Evolutionary conservation across 2,329 filamentous ascomycete genomes (phyloP), one percentile per base, ranked within the genome.

Genomic region (Diplodia intermedia): DNA sequence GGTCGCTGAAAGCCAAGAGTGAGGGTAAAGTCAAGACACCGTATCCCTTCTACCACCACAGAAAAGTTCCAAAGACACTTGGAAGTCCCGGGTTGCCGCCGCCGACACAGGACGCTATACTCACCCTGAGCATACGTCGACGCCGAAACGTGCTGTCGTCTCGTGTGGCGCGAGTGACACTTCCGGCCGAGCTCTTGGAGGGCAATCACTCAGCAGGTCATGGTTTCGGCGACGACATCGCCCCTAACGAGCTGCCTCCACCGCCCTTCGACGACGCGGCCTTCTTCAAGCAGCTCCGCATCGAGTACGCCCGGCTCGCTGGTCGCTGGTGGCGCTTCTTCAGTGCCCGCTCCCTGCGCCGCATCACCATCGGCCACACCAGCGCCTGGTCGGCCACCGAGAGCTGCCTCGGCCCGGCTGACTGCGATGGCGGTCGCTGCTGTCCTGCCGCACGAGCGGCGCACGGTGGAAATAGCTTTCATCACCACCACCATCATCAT

Each of bases 321-420:
- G 68, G 68, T 15, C 63, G 47, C 6, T 67, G 54, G 55, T 60
- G 52, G 52, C 68, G 65, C 23, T 55, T 55, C 54, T 69, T 69
- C 68, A 55, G 47, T 23, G 68, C 68, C 18, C 68, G 68, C 29
- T 29, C 47, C 20, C 56, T 69, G 14, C 18, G 36, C 14, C 54
- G 65, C 12, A 67, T 69, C 33, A 67, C 65, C 15, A 31, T 69
- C 56, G 49, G 60, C 60, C 60, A 63, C 47, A 52, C 60, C n/a
- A 63, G 43, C 14, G 43, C 60, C 26, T 63, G 60, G 60, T 63
- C 60, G 12, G 31, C 60, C 43, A 52, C 60, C 60, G 60, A 63
- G 47, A 52, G 43, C 60, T 63, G 60, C 14, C 60, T 31, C 20
- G 23, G 49, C 0, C 33, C 61, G 4, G 29, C 61, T 15, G 31